Conservation (phyloP, 768 basidiomycete genomes). For the Lentinula detonsa region DNA sequence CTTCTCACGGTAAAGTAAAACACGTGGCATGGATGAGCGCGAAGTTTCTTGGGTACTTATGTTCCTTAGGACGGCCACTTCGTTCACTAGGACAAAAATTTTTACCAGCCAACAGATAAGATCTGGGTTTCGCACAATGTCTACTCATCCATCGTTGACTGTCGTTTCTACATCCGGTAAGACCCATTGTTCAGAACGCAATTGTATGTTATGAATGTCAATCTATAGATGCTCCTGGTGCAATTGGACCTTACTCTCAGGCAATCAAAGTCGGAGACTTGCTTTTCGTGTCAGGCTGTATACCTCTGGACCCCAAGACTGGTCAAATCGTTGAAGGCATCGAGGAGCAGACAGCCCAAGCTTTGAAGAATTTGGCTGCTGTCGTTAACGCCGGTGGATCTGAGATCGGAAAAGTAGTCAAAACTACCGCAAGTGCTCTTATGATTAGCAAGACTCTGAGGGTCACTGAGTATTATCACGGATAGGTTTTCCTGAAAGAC, state of each 20-base stretch:
- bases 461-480: no score
- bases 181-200: conserved; percentile 10
- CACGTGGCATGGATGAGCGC: no score
- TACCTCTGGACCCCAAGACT: conserved; percentile 72
- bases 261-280: conserved; percentile 79
- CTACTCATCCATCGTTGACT: conserved; percentile 32
- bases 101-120: neutral
- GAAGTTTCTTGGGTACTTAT: neutral
- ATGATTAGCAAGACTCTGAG: neutral
- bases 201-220: neutral
- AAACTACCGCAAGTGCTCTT: conserved; percentile 69
- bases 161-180: conserved; percentile 36
- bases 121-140: neutral
- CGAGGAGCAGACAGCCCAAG: conserved; percentile 77
- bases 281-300: conserved; percentile 86
- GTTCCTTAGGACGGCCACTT: neutral
- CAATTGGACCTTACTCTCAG: conserved; percentile 86
- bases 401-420: conserved; percentile 74
- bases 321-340: conserved; percentile 70
- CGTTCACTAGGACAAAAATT: neutral
- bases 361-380: conserved; percentile 78
- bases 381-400: conserved; percentile 82
- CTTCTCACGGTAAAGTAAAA: no score
- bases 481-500: conserved; percentile 82
- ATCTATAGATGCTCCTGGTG: conserved; percentile 61